Base-by-base conservation (phyloP, 257 asterid species). In the Solanum sitiens region DNA sequence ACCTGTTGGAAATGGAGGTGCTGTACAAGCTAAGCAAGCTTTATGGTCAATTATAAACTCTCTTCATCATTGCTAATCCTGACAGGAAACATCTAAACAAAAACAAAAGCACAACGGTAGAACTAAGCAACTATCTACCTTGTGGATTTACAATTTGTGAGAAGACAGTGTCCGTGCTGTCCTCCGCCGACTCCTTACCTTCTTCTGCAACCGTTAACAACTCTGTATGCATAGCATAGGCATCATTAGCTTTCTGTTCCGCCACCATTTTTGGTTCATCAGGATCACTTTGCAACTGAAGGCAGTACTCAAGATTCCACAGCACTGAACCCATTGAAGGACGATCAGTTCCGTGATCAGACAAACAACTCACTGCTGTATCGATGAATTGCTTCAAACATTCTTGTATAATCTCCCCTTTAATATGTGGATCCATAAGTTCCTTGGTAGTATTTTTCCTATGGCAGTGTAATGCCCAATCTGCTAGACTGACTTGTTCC, bases 271-370 rank as follows among this genome's bases (percentile, higher is more conserved):
- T 67, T 2, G 92, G 88, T 14, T 89, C 92, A 20, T 91, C 92
- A 1, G 92, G 93, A 83, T 88, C 90, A 25, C 8, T 87, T 80
- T 94, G 95, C 82, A 96, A 25, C 42, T 92, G 94, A 8, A 88
- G 84, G 21, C 94, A 90, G 18, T 87, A 90, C 80, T 96, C 99
- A 32, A 96, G 99, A 88, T 92, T 91, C 96, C 96, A 91, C 47
- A 96, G 50, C 3, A 95, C 98, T 4, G 93, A 86, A 10, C 95
- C 99, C 97, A 96, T 95, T 7, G 99, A 85, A 20, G 99, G 99
- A 75, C 98, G 92, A 47, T 90, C 88, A 14, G 84, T 63, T 18
- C 98, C 95, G 4, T 88, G 87, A 53, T 96, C 97, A 12, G 92
- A 87, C 91, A 96, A 90, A 84, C 98, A 96, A 42, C 90, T 94